Conservation (phyloP, 371 early-diverging fungal species). For the Umbelopsis sp. region DNA sequence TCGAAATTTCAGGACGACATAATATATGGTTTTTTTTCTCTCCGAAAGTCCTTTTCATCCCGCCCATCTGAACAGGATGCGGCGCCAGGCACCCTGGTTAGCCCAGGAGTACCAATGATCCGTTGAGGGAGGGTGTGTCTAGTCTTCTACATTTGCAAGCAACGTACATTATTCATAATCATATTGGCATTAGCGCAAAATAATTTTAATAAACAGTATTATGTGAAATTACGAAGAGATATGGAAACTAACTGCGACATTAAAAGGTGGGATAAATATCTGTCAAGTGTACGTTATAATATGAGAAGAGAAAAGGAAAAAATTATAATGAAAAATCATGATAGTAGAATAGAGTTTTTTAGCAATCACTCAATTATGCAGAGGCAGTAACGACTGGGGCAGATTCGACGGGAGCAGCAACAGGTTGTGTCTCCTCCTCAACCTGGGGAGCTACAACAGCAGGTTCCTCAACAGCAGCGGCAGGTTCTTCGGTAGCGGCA, state of each 20-base stretch:
- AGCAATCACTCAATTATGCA: not conserved
- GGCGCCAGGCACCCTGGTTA: too few species aligned
- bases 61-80: too few species aligned
- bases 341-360: not conserved
- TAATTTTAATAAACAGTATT: not conserved
- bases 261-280: conserved; percentile 13
- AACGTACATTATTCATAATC: too few species aligned
- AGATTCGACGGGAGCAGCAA: conserved; percentile 9
- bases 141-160: too few species aligned
- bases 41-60: too few species aligned
- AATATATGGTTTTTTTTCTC: too few species aligned
- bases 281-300: conserved; percentile 15
- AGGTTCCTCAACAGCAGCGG: conserved; percentile 19
- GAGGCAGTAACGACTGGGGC: conserved; percentile 14
- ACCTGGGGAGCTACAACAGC: conserved; percentile 2
- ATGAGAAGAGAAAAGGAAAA: too few species aligned
- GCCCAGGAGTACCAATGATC: too few species aligned
- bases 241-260: conserved; percentile 11
- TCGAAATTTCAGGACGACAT: too few species aligned
- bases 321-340: conserved; percentile 2
- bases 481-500: conserved; percentile 20
- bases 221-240: conserved; percentile 16
- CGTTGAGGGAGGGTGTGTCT: too few species aligned
- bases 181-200: not conserved
- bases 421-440: conserved; percentile 13